A percentile compares a stretch with the other conserved stretches of the same genome.
These are phyloP conservation scores for Pseudoscleropodium purum DNA, from an alignment of 225 moss, liverwort and hornwort genomes.

Conservation along the genomic window DNA sequence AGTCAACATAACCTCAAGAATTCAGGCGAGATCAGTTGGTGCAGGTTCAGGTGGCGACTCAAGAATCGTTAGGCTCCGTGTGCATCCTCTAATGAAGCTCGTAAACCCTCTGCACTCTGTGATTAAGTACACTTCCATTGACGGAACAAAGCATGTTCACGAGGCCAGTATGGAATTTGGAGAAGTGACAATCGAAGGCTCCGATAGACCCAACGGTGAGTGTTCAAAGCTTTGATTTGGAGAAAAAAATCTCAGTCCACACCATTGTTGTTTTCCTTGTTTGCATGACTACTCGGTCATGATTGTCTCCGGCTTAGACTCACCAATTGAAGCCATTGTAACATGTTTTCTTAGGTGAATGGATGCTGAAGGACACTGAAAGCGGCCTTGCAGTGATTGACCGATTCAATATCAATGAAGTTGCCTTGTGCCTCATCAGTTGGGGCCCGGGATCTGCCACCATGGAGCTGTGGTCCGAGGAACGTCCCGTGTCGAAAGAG, in stretches of 20 bases:
- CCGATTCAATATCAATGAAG: slow-evolving; percentile 62
- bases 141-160: slow-evolving; percentile 40
- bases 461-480: slow-evolving; percentile 71
- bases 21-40: slow-evolving; percentile 62
- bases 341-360: slow-evolving; percentile 25
- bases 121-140: slow-evolving; percentile 56
- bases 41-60: slow-evolving; percentile 82
- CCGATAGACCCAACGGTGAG: slow-evolving; percentile 61
- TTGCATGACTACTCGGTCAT: not conserved
- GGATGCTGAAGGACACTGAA: slow-evolving; percentile 61
- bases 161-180: slow-evolving; percentile 36
- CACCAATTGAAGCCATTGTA: not conserved
- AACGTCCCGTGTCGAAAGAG: slow-evolving; percentile 57
- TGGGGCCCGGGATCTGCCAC: slow-evolving; percentile 65
- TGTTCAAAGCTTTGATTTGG: not conserved
- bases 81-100: slow-evolving; percentile 70
- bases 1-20: slow-evolving; percentile 63
- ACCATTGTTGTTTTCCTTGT: not conserved
- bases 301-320: not conserved
- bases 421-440: slow-evolving; percentile 52
- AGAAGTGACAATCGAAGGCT: slow-evolving; percentile 38
- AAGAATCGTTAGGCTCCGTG: slow-evolving; percentile 64
- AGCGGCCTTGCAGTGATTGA: slow-evolving; percentile 42
- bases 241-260: too few relatives aligned
- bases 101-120: slow-evolving; percentile 23